These are phyloP conservation scores for Nicotiana undulata DNA, from an alignment of 257 asterid genomes.

Conservation along the genomic window DNA sequence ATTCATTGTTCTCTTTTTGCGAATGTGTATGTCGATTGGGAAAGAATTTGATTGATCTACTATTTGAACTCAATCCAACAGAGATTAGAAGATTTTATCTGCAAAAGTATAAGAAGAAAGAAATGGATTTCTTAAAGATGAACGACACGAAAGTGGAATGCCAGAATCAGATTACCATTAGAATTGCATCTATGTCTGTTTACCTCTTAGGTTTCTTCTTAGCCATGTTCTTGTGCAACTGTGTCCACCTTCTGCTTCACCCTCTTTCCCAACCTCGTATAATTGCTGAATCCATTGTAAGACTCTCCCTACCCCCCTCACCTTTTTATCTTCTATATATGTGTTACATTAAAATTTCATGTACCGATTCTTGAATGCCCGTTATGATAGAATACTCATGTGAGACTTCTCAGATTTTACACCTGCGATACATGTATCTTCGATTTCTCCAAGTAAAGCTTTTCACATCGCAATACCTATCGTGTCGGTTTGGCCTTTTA, in stretches of 20 bases:
- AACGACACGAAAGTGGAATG: constrained; percentile 30
- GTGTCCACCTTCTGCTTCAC: constrained; percentile 55
- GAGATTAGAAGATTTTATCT: background rate
- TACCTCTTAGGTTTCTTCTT: constrained; percentile 83
- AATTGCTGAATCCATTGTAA: constrained; percentile 72
- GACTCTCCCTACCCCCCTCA: background rate
- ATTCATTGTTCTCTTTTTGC: background rate
- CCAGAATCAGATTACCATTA: constrained; percentile 35
- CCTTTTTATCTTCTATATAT: no score
- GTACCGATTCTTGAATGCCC: no score
- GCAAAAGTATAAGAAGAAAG: background rate
- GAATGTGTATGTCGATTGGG: background rate
- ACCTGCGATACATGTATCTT: background rate
- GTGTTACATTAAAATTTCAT: background rate
- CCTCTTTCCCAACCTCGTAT: constrained; percentile 74
- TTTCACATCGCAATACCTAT: background rate
- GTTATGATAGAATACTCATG: no score
- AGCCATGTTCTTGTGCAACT: constrained; percentile 71
- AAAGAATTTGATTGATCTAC: background rate
- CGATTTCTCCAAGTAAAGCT: background rate
- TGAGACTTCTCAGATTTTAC: background rate
- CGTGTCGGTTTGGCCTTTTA: no score
- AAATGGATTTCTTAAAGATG: constrained; percentile 10
- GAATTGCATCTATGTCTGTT: constrained; percentile 54
- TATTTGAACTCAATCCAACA: background rate